Conservation (phyloP, 2,329 filamentous ascomycete species). For the Colletotrichum gigasporum region DNA sequence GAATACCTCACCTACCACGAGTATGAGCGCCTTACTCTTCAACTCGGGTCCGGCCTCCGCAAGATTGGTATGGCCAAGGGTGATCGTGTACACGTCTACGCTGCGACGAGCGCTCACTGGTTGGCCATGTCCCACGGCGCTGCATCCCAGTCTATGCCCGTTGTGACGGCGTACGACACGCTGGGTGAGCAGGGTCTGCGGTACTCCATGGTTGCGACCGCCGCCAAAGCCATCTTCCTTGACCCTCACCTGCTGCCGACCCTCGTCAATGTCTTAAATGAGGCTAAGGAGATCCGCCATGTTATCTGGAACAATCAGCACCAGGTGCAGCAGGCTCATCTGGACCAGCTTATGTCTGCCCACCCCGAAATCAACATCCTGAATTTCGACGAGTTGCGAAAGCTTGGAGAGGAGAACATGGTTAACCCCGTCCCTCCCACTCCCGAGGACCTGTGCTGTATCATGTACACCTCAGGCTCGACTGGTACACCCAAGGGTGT, state of each 20-base stretch:
- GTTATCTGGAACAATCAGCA: constrained; percentile 66
- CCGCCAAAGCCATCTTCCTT: constrained; percentile 72
- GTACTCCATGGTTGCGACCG: constrained; percentile 78
- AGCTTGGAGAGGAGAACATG: constrained; percentile 68
- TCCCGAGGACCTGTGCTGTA: constrained; percentile 80
- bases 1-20: constrained; percentile 81
- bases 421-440: constrained; percentile 74
- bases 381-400: constrained; percentile 61
- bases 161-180: constrained; percentile 86
- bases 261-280: constrained; percentile 62
- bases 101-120: constrained; percentile 72
- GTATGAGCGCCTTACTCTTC: constrained; percentile 75
- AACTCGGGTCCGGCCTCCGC: constrained; percentile 76
- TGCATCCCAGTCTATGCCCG: constrained; percentile 80
- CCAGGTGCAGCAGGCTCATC: constrained; percentile 58
- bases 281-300: constrained; percentile 57
- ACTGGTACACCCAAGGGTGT: constrained; percentile 87
- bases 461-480: constrained; percentile 79
- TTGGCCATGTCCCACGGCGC: constrained; percentile 60
- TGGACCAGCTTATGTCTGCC: constrained; percentile 55
- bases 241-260: constrained; percentile 66
- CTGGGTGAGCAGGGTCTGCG: constrained; percentile 79
- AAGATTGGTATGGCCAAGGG: constrained; percentile 75
- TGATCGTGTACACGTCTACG: constrained; percentile 82
- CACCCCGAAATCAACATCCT: constrained; percentile 55